Evolutionary conservation across 441 rosid genomes (phyloP), one percentile per base, ranked within the genome.

Genomic region (Aleurites moluccanus): DNA sequence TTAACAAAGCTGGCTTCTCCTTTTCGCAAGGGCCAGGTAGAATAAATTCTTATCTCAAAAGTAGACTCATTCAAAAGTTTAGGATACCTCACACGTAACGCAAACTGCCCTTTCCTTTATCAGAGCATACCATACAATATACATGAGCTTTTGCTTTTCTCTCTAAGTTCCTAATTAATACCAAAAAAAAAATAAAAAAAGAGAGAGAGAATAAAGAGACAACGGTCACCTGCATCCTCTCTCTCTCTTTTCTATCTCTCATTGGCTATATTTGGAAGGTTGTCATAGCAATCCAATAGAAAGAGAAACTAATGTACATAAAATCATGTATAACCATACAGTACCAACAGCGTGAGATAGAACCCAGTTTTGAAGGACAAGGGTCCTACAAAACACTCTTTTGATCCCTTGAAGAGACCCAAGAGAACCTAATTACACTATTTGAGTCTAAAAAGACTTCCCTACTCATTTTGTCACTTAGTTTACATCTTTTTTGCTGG

Each of bases 81-180:
- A 74, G 80, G 80, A 75, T 81, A n/a, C 83, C 79, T 72, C 78
- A 69, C 80, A 73, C 77, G 76, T 75, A 80, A 78, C 38, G 76
- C 72, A 66, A 35, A 21, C 60, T 69, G 65, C 74, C 73, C 62
- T 49, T 64, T 75, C 59, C 63, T 73, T 67, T 42, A 25, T 60
- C 21, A 63, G 55, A 49, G 64, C 75, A n/a, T 62, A n/a, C 70
- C 56, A 18, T 1, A 18, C 21, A 52, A 45, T 30, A 27, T 23
- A 28, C 45, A 38, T 38, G 7, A 38, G 40, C 56, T 78, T 55
- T 61, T 77, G 38, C 59, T 15, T 38, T 50, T 72, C 68, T 67
- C 50, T 33, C 21, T 28, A 53, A 64, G 73, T 66, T 77, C 57
- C 74, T 55, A 40, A 70, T 65, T 38, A 38, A 38, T 38, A 38